Percentiles rank a stretch among this genome's conserved stretches.
phyloP scores from a whole-genome alignment of 805 yeast species.

The Myxozyma melibiosi region DNA sequence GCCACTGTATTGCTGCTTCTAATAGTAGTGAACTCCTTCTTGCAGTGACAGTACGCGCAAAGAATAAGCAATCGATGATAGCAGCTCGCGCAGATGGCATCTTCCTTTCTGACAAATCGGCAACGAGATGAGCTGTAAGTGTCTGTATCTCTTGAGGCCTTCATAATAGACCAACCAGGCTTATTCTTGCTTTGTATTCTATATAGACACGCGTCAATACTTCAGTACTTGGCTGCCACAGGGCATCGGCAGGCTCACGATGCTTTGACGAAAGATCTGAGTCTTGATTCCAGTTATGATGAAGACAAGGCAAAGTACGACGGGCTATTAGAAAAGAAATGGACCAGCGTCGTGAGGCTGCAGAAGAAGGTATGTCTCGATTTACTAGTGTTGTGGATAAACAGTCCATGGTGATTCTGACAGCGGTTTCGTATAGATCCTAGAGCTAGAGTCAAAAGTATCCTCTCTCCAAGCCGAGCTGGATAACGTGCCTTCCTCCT shows the following conservation, averaged over 20 bases:
- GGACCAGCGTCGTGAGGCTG: constrained; percentile 81
- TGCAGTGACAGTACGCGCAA: too few relatives aligned
- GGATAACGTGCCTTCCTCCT: constrained; percentile 47
- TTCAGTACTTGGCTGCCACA: constrained; percentile 21
- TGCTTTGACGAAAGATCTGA: constrained; percentile 14
- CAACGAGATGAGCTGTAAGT: constrained; percentile 31
- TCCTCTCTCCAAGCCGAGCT: constrained; percentile 48
- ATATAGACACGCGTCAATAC: constrained; percentile 19
- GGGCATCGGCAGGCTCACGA: constrained; percentile 10
- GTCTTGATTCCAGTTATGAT: neutral
- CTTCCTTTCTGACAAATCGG: constrained; percentile 24
- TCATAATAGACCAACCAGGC: neutral
- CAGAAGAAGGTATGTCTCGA: constrained; percentile 56
- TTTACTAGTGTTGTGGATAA: neutral
- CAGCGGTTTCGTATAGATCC: constrained; percentile 24
- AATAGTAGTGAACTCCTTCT: too few relatives aligned
- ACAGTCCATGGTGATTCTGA: neutral
- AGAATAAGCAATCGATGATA: neutral
- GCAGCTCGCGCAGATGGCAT: constrained; percentile 9
- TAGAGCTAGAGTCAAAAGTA: constrained; percentile 67
- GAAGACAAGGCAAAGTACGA: constrained; percentile 25
- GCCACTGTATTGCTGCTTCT: too few relatives aligned
- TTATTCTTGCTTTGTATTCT: too few relatives aligned
- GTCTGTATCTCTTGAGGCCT: neutral
- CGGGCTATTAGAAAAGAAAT: constrained; percentile 66